Conservation (phyloP, 805 yeast species). For the Wickerhamiella domercqiae region DNA sequence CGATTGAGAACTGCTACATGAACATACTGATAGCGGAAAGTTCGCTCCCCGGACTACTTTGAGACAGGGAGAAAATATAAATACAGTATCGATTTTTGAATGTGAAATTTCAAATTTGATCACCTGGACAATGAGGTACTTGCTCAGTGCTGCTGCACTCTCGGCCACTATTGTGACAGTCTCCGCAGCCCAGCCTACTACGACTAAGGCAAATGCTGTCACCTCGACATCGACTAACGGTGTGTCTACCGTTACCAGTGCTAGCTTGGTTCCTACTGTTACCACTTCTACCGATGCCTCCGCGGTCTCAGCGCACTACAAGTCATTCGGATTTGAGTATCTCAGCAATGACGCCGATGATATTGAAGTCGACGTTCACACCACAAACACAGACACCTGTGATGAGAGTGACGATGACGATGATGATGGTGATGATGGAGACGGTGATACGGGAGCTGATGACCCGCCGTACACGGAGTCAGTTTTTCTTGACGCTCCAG, state of each 20-base stretch:
- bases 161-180: conserved; percentile 1
- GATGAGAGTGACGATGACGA: conserved; percentile 7
- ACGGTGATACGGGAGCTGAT: conserved; percentile 10
- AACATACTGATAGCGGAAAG: too few relatives aligned
- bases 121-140: neutral
- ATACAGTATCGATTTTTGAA: neutral
- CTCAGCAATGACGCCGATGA: conserved; percentile 13
- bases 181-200: neutral
- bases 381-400: conserved; percentile 5
- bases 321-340: conserved; percentile 10
- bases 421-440: conserved; percentile 8
- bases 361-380: conserved; percentile 12
- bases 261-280: neutral
- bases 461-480: conserved; percentile 1
- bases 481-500: neutral
- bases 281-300: neutral
- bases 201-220: neutral
- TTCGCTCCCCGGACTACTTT: too few relatives aligned
- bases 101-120: too few relatives aligned
- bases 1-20: too few relatives aligned
- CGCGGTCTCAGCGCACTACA: conserved; percentile 7
- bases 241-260: neutral
- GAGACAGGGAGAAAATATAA: too few relatives aligned
- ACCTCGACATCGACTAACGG: neutral
- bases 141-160: conserved; percentile 1